Base-by-base conservation (phyloP, 2,329 filamentous ascomycete species). In the Pyrenochaeta sp. region DNA sequence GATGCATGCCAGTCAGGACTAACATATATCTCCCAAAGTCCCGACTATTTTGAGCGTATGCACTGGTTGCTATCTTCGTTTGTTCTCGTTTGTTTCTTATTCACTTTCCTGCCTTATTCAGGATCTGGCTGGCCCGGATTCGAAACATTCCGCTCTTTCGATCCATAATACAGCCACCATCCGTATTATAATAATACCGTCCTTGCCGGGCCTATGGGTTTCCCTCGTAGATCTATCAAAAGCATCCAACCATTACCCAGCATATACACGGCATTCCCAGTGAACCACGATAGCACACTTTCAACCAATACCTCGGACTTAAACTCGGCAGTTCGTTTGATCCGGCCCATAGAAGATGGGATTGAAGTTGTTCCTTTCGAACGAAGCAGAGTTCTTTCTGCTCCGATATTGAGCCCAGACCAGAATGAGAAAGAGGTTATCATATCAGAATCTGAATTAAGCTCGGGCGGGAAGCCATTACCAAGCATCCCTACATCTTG, bases 281-380 rank as follows among this genome's bases (percentile, higher is more conserved):
- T 35, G 6, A 43, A 49, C 27, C 39, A 52, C 32, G 43, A 48
- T 4, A 34, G 24, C 22, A 44, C 23, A 7, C 46, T 29, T 13
- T 50, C 39, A 23, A 35, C 35, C 7, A 43, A 27, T 17, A 52
- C 20, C 13, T 45, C 42, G 23, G 48, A 28, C 30, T 44, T 54
- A 14, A 30, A 51, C 6, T 58, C 51, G 4, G 40, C 44, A 7
- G 47, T 48, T 45, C 44, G 53, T 27, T 29, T 44, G 2, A 41
- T 51, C 13, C 38, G 48, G 20, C 31, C 51, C 14, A 49, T 66
- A 8, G 58, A 58, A 19, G 57, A 64, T 48, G 65, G 63, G n/a
- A 58, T 67, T 14, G 64, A 69, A 35, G 47, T 65, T 0, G 62
- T 68, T 6, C 65, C 65, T 1, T 42, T 69, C 20, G 65, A 68